Base-by-base conservation (phyloP, 352 stramenopile genomes). In the Globisporangium nagaii region DNA sequence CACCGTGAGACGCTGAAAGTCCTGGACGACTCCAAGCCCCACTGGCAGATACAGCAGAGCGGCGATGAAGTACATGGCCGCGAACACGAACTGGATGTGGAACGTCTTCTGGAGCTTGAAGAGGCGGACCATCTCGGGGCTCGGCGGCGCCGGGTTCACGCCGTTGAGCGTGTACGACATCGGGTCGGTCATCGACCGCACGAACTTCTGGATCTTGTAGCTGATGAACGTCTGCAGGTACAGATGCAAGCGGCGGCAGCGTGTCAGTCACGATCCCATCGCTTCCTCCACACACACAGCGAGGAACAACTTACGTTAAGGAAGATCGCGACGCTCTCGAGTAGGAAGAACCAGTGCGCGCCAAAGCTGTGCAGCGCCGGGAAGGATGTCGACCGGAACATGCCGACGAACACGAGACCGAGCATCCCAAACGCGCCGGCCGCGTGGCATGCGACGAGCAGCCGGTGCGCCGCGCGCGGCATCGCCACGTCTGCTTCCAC, bases 271-370 rank as follows among this genome's bases (percentile, higher is more conserved):
- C 22, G 30, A 40, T 11, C 44, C 13, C 35, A 51, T 13, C 12
- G 3, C 2, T 15, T 13, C 8, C 34, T 12, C 15, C 0, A 4
- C n/a, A 2, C 44, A 50, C 4, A 4, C n/a, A 3, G 19, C 19
- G n/a, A 12, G n/a, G 45, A 28, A 10, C 7, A 17, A 19, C 62
- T 39, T 59, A 76, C 66, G 25, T 80, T 80, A 34, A 75, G 25
- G 27, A 77, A 42, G 19, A 77, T 62, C 15, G 65, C 65, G 28
- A 71, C 17, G 31, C 63, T 58, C 32, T 72, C 57, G 25, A 80
- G 53, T 52, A 72, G 43, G 37, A 77, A 74, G 53, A 80, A 76
- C 43, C 53, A 71, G 42, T 64, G 66, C 25, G 67, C 65, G 3
- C 58, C 63, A 24, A 46, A 22, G 36, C 66, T 63, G 60, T 80